Base-by-base conservation (phyloP, 2,329 filamentous ascomycete genomes). In the Penicillium corylophilum region DNA sequence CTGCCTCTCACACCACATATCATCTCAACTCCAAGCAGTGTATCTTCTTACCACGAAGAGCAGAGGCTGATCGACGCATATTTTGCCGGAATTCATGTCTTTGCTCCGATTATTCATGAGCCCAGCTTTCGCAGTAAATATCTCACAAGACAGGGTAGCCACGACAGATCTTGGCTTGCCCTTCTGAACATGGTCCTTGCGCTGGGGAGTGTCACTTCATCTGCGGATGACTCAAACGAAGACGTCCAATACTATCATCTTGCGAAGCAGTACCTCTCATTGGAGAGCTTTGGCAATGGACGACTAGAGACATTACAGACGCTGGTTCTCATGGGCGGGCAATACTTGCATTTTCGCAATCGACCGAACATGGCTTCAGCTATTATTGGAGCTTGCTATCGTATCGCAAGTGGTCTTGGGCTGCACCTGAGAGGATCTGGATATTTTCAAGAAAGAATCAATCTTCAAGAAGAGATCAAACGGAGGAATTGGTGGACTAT, bases 401-500 rank as follows among this genome's bases (percentile, higher is more conserved):
- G 60, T 4, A 62, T 63, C 48, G 60, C 60, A 13, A 54, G 54
- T 29, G 53, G 53, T 3, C 36, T 62, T 8, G 60, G 60, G 3
- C 45, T 63, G 15, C 55, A 63, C 23, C 54, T 57, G 29, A 54
- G 54, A 22, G 20, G 35, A 15, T 45, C 48, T 2, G 31, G 35
- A 29, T 44, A 29, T 8, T 10, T 13, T 8, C 16, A 55, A 18
- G 23, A 20, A 7, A 35, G 35, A 28, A 18, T 46, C n/a, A 39
- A 18, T 35, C 40, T 46, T 12, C 50, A 52, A 41, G 48, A 49
- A 46, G 61, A 61, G 40, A 43, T 57, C 16, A 54, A 54, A 40
- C 51, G 62, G 46, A 56, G 64, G 46, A 65, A 56, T 47, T 67
- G 59, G 58, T 64, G 62, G 63, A 46, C 46, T 10, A 45, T 55